Evolutionary conservation across 2,329 filamentous ascomycete genomes (phyloP).

Genomic region (Dryadomyces quercivorus): DNA sequence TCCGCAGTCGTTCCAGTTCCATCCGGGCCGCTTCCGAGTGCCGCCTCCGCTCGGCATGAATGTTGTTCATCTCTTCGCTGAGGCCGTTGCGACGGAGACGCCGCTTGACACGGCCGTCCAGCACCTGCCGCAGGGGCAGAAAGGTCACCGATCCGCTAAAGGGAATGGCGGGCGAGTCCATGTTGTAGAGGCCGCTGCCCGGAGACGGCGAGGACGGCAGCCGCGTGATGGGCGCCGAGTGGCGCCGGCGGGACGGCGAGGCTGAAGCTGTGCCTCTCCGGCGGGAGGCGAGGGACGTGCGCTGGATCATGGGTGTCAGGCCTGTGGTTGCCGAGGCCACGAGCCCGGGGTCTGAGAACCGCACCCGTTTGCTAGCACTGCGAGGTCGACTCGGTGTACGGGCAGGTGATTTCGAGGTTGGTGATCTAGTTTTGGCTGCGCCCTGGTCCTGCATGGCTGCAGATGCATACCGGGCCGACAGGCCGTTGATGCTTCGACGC

Average conservation of each 20-base stretch:
- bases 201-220: conserved; percentile 1
- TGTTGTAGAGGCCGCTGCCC: not conserved
- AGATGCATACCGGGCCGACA: conserved; percentile 6
- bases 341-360: conserved; percentile 45
- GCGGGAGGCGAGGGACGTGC: conserved; percentile 28
- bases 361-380: conserved; percentile 34
- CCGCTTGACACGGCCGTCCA: conserved; percentile 44
- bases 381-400: conserved; percentile 10
- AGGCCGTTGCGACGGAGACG: conserved; percentile 42
- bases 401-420: conserved; percentile 14
- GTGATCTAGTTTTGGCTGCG: conserved; percentile 26
- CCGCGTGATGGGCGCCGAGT: conserved; percentile 26
- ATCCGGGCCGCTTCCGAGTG: conserved; percentile 25
- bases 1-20: conserved; percentile 36
- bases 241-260: conserved; percentile 28
- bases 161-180: conserved; percentile 11
- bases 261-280: conserved; percentile 2
- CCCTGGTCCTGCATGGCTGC: conserved; percentile 10
- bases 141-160: conserved; percentile 30
- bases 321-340: conserved; percentile 26
- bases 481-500: conserved; percentile 28
- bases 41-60: conserved; percentile 33
- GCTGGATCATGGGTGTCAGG: conserved; percentile 45
- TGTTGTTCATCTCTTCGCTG: conserved; percentile 45
- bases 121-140: conserved; percentile 38